Evolutionary conservation across 2,329 filamentous ascomycete species (phyloP), one percentile per base, ranked within the genome.

Genomic region (Raffaelea deltoideospora): DNA sequence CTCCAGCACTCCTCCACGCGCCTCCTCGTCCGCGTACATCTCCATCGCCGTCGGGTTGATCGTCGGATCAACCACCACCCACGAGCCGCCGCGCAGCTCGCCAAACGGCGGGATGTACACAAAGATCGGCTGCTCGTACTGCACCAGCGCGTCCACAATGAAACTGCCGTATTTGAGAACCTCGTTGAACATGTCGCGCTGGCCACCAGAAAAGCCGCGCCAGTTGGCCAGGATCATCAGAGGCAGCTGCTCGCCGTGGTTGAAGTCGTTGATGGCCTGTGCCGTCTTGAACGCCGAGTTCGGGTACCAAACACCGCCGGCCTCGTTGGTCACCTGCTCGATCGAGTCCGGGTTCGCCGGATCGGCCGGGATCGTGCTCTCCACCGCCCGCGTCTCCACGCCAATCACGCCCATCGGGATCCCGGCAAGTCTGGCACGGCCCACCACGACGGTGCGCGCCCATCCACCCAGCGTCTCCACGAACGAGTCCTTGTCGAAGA

Each of bases 241-340:
- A 39, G 90, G 90, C 53, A 98, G 71, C 66, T 98, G 90, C 65
- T 98, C 90, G 57, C 90, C 90, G 47, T 93, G 76, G 75, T 98
- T 98, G 75, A 98, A 98, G 67, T 98, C 90, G 52, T 81, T 86
- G 65, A 98, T 93, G 39, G 90, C 90, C 62, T 98, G 90, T 3
- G 90, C 90, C 43, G 90, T 98, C 81, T 98, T 98, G 78, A 88
- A 98, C 19, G 90, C 90, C 10, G 88, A 96, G 73, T 98, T 98
- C 55, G 90, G 90, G 65, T 96, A 98, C 90, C 90, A 98, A 21
- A 98, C 90, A 65, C 92, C 90, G 67, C 90, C 90, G 45, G 90
- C 90, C 65, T 98, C 90, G 48, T 86, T 88, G 48, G 71, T 76
- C 50, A 96, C 78, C 64, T 94, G 85, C 65, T 98, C 90, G 48